phyloP scores from a whole-genome alignment of 768 basidiomycete species.

The Tulasnella sp. region DNA sequence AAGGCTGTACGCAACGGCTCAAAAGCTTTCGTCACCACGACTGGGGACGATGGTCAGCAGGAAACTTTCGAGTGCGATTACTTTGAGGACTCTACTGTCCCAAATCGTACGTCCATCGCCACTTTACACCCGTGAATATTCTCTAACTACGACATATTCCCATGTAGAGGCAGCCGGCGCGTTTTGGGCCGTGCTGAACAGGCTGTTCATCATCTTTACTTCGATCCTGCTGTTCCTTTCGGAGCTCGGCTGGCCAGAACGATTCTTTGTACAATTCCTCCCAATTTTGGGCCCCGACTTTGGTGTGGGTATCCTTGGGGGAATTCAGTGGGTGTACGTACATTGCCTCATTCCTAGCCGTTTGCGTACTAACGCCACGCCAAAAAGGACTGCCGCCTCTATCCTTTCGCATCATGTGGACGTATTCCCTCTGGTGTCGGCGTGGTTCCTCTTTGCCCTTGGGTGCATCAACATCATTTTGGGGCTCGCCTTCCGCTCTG shows the following conservation, averaged over 20 bases:
- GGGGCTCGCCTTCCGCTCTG: constrained; percentile 51
- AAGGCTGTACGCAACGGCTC: constrained; percentile 50
- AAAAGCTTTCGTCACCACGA: constrained; percentile 22
- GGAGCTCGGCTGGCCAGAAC: constrained; percentile 67
- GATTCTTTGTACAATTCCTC: constrained; percentile 73
- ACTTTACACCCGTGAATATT: neutral
- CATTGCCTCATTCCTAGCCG: no score
- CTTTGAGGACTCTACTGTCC: constrained; percentile 58
- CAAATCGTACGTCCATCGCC: constrained; percentile 2
- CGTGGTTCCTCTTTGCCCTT: constrained; percentile 82
- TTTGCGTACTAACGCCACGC: no score
- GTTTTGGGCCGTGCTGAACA: constrained; percentile 85
- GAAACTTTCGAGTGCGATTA: constrained; percentile 53
- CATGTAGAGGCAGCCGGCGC: constrained; percentile 55
- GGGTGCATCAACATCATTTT: constrained; percentile 81
- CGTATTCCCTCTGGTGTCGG: constrained; percentile 78
- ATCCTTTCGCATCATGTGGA: constrained; percentile 55
- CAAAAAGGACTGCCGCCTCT: constrained; percentile 46
- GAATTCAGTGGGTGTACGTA: constrained; percentile 83
- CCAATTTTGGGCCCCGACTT: constrained; percentile 76
- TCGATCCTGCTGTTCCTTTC: constrained; percentile 67
- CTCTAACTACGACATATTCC: neutral
- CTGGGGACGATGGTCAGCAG: constrained; percentile 26
- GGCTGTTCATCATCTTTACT: constrained; percentile 79
- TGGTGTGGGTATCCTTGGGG: constrained; percentile 74